These are phyloP conservation scores for Apiotrichum montevideense DNA, from an alignment of 1,284 basidiomycete genomes.

Conservation along the genomic window DNA sequence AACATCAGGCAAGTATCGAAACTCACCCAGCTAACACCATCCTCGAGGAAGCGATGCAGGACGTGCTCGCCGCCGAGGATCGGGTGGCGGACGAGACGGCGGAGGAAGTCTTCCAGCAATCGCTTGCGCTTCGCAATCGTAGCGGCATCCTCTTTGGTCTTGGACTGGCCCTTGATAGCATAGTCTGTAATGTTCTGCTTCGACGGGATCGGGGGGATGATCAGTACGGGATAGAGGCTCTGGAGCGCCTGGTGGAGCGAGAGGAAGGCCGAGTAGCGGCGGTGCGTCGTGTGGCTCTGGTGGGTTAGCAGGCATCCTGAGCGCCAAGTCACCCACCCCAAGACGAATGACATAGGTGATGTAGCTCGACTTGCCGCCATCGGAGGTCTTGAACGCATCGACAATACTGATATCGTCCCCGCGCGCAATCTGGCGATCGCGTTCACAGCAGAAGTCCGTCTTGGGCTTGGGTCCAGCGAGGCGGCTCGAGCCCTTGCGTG, in stretches of 20 bases:
- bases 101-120: constrained; percentile 92
- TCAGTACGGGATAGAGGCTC: constrained; percentile 89
- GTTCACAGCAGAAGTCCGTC: constrained; percentile 42
- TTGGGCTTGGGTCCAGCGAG: constrained; percentile 41
- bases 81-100: constrained; percentile 79
- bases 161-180: constrained; percentile 84
- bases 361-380: constrained; percentile 78
- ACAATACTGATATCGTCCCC: constrained; percentile 55
- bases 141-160: constrained; percentile 91
- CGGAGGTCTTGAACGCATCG: constrained; percentile 90
- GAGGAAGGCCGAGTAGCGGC: constrained; percentile 97
- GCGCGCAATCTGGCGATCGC: constrained; percentile 38
- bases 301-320: neutral
- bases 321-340: constrained; percentile 59
- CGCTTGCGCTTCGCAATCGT: constrained; percentile 89
- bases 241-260: constrained; percentile 76
- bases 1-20: neutral
- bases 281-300: constrained; percentile 73
- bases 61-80: constrained; percentile 91
- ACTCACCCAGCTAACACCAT: constrained; percentile 85
- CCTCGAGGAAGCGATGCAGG: constrained; percentile 90
- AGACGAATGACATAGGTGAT: constrained; percentile 91
- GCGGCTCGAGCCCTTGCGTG: constrained; percentile 25
- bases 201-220: constrained; percentile 95
- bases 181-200: constrained; percentile 96